Conservation (phyloP, 1,139 yeast species). For the Arxiozyma heterogenica region DNA sequence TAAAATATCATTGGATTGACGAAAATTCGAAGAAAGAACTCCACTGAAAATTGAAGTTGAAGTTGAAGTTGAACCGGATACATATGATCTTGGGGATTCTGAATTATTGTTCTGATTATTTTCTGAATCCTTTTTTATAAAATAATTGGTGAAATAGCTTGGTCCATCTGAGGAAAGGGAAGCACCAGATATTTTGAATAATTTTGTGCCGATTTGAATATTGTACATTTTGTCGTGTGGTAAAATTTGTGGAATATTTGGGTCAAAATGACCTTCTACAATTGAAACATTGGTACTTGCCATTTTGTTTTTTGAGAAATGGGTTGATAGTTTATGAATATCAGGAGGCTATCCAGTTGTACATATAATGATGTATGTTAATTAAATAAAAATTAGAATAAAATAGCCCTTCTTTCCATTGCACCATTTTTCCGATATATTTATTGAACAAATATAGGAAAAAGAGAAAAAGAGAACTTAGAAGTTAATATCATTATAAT, state of each 20-base stretch:
- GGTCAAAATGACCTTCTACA: slow-evolving; percentile 15
- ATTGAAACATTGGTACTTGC: background rate
- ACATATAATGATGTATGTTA: too few species aligned
- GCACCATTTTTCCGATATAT: too few species aligned
- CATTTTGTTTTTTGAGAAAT: background rate
- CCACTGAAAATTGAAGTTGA: background rate
- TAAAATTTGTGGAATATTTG: slow-evolving; percentile 45
- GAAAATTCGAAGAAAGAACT: background rate
- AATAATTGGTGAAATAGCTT: slow-evolving; percentile 41
- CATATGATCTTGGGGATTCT: background rate
- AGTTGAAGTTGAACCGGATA: background rate
- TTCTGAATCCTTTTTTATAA: slow-evolving; percentile 15
- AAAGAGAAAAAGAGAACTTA: too few species aligned
- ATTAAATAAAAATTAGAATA: too few species aligned
- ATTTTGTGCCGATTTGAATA: slow-evolving; percentile 61
- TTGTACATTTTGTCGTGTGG: slow-evolving; percentile 61
- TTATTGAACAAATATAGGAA: too few species aligned
- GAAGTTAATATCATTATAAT: too few species aligned
- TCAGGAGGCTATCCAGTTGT: too few species aligned
- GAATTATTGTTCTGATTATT: background rate
- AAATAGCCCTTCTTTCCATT: too few species aligned
- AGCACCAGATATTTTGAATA: slow-evolving; percentile 62
- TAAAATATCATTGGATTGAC: slow-evolving; percentile 28
- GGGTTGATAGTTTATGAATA: too few species aligned
- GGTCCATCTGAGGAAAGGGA: slow-evolving; percentile 73